Conservation (phyloP, 257 asterid genomes). For the Leonotis leonurus region DNA sequence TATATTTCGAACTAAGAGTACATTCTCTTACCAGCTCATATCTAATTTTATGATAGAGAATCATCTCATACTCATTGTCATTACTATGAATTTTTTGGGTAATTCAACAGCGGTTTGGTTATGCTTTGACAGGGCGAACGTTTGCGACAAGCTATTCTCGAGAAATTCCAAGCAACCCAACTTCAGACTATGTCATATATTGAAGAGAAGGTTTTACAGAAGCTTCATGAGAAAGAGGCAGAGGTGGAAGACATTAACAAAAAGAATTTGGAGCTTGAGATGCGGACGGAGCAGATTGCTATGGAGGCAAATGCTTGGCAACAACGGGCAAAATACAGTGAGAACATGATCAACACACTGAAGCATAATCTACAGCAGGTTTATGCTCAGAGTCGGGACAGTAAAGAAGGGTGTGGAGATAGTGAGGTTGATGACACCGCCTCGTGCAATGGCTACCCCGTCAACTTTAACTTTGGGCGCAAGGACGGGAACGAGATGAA, state of each 20-base stretch:
- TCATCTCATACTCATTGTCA: too few relatives aligned
- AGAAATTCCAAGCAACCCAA: slow-evolving; percentile 77
- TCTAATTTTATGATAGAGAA: neutral
- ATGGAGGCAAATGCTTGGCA: slow-evolving; percentile 87
- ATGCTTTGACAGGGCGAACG: slow-evolving; percentile 60
- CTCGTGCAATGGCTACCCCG: slow-evolving; percentile 64
- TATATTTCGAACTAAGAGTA: neutral
- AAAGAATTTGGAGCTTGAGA: slow-evolving; percentile 76
- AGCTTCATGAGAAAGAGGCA: slow-evolving; percentile 68
- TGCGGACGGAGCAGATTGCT: slow-evolving; percentile 58
- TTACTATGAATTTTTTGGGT: too few relatives aligned
- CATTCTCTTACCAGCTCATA: neutral
- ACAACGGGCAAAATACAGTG: slow-evolving; percentile 74
- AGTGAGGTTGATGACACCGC: slow-evolving; percentile 89
- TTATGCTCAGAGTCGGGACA: slow-evolving; percentile 66
- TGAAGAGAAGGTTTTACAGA: slow-evolving; percentile 70
- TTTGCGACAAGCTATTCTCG: slow-evolving; percentile 62
- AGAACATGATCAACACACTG: slow-evolving; percentile 67
- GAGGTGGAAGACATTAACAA: slow-evolving; percentile 69
- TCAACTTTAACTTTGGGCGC: slow-evolving; percentile 37
- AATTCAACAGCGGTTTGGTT: too few relatives aligned
- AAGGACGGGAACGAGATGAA: slow-evolving; percentile 43
- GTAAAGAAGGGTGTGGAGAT: slow-evolving; percentile 98
- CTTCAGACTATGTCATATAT: slow-evolving; percentile 68
- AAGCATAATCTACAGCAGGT: slow-evolving; percentile 67